phyloP scores from a whole-genome alignment of 345 rosid genomes.

The Cardamine occulta region DNA sequence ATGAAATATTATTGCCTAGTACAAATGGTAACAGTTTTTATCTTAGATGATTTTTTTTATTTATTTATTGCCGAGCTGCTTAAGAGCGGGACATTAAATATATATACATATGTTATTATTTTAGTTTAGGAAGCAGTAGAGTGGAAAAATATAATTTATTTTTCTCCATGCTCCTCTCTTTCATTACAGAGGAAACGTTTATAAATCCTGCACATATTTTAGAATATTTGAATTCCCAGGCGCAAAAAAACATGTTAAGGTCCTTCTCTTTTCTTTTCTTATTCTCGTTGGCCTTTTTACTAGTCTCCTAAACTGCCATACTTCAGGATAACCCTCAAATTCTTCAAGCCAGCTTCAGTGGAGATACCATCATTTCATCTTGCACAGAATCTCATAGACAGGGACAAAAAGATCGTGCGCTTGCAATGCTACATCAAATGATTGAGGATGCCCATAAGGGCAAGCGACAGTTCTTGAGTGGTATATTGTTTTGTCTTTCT shows the following conservation, averaged over 20 bases:
- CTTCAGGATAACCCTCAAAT: conserved; percentile 71
- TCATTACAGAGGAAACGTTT: not conserved
- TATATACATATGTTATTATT: not conserved
- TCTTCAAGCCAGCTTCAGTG: conserved; percentile 68
- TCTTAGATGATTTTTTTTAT: not conserved
- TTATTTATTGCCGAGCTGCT: not conserved
- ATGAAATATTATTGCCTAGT: conserved; percentile 22
- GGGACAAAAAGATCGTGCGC: conserved; percentile 89
- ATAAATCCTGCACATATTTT: not conserved
- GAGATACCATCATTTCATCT: conserved; percentile 62
- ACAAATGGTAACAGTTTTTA: conserved; percentile 6
- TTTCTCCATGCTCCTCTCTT: conserved; percentile 8
- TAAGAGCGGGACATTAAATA: conserved; percentile 12
- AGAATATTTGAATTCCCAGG: conserved; percentile 2
- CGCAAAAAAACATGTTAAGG: conserved; percentile 1
- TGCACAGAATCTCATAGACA: conserved; percentile 71
- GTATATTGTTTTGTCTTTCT: conserved; percentile 47
- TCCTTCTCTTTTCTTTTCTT: conserved; percentile 16
- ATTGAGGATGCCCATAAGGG: conserved; percentile 97
- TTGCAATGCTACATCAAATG: conserved; percentile 91
- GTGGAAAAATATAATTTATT: conserved; percentile 5
- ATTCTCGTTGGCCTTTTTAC: not conserved
- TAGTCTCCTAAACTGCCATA: conserved; percentile 20
- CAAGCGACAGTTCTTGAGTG: conserved; percentile 96
- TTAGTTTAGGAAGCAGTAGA: conserved; percentile 19